Evolutionary conservation across 768 basidiomycete species (phyloP), one percentile per base, ranked within the genome.

Genomic region (Mycena leptocephala): DNA sequence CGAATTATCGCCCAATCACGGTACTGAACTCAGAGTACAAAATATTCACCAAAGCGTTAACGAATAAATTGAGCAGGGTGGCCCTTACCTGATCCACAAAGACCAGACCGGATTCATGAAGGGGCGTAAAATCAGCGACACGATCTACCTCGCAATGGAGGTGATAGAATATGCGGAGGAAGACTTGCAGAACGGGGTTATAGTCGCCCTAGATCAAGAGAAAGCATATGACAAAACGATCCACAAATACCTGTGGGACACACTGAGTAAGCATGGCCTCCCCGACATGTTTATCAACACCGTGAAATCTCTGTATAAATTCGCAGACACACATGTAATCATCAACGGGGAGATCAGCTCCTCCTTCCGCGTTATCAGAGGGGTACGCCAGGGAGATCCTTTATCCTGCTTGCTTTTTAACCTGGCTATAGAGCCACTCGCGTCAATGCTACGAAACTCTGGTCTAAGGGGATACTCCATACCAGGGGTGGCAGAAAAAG

Each of bases 331-430:
- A 18, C 39, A 41, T 18, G 39, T 41, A 3, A 41, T 41, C 39
- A 41, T 84, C 0, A 84, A 84, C n/a, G 81, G 83, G 6, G 41
- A 66, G 0, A 13, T 79, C 4, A 82, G 81, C 58, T 46, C 46
- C 26, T 51, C 75, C 2, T 82, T 78, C 67, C n/a, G 33, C 0
- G 72, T 83, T 4, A 78, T 55, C 1, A 59, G 82, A n/a, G 83
- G 84, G 0, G 83, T 84, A 0, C 9, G 82, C 18, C 85, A 85
- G 24, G 82, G 82, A 7, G 83, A 84, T 71, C 81, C 83, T 0
- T 82, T 22, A 62, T 41, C 39, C 39, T 41, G 39, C 39, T 41
- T 41, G 18, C 39, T 41, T 10, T 41, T 41, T 10, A 41, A 41
- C 9, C 18, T 41, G 39, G 39, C 39, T 13, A 41, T 41, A 2